A percentile compares a stretch with the other conserved stretches of the same genome.
These are phyloP conservation scores for Neurospora sp. DNA, from an alignment of 495 filamentous ascomycete species.

Conservation along the genomic window DNA sequence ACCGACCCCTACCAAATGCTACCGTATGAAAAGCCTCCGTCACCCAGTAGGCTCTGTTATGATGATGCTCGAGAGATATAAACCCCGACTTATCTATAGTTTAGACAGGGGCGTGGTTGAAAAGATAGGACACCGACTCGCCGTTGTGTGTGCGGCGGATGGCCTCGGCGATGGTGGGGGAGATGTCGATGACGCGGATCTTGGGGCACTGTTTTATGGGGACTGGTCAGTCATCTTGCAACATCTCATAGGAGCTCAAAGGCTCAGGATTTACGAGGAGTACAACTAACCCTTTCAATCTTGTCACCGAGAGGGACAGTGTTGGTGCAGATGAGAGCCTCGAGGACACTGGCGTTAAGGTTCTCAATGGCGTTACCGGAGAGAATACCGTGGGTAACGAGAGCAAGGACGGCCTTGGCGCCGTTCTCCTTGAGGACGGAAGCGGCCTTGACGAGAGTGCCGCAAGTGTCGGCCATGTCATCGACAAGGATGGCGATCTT, in stretches of 20 bases:
- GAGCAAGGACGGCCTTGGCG: slow-evolving; percentile 78
- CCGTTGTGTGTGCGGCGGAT: slow-evolving; percentile 89
- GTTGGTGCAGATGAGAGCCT: slow-evolving; percentile 84
- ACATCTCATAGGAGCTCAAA: neutral
- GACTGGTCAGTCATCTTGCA: neutral
- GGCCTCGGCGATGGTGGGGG: slow-evolving; percentile 62
- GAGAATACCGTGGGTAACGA: slow-evolving; percentile 93
- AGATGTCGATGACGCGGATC: slow-evolving; percentile 86
- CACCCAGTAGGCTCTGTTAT: neutral
- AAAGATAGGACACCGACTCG: slow-evolving; percentile 77
- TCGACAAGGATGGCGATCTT: slow-evolving; percentile 48
- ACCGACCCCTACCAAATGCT: neutral
- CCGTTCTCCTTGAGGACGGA: slow-evolving; percentile 84
- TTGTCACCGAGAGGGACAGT: slow-evolving; percentile 89
- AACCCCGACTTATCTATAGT: neutral
- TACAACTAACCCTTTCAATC: slow-evolving; percentile 26
- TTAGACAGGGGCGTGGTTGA: slow-evolving; percentile 72
- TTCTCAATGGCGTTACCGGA: slow-evolving; percentile 86
- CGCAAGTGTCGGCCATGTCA: slow-evolving; percentile 93
- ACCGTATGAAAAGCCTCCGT: neutral
- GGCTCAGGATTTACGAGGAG: neutral
- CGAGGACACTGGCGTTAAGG: slow-evolving; percentile 71
- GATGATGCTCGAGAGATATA: neutral
- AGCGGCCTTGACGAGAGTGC: slow-evolving; percentile 82
- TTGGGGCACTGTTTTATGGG: slow-evolving; percentile 47